Evolutionary conservation across 2,329 filamentous ascomycete genomes (phyloP).

Genomic region (Camillea tinctor): DNA sequence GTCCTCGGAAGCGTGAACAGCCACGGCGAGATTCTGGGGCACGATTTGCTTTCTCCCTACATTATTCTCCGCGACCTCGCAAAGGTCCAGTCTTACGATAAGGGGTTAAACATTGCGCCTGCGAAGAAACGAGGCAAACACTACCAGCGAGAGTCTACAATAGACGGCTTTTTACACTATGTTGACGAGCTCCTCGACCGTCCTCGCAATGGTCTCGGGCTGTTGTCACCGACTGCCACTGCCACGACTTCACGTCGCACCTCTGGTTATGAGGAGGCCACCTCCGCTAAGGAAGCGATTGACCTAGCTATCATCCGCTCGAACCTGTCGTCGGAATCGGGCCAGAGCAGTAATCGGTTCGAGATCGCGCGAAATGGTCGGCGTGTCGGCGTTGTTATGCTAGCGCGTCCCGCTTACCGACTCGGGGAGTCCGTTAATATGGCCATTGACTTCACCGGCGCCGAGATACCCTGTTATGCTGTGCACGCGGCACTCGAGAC

Average conservation of each 20-base stretch:
- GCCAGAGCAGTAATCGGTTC: conserved; percentile 86
- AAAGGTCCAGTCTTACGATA: conserved; percentile 55
- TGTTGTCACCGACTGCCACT: conserved; percentile 72
- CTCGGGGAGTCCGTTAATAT: conserved; percentile 85
- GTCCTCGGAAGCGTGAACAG: conserved; percentile 91
- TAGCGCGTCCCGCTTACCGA: conserved; percentile 84
- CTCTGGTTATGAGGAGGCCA: conserved; percentile 54
- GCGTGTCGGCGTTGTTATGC: conserved; percentile 84
- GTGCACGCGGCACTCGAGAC: conserved; percentile 84
- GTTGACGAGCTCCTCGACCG: conserved; percentile 71
- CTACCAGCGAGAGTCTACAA: conserved; percentile 38
- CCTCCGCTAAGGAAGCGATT: conserved; percentile 78
- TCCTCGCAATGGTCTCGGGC: conserved; percentile 54
- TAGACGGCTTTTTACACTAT: conserved; percentile 71
- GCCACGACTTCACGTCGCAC: conserved; percentile 53
- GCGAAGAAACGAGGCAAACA: conserved; percentile 27
- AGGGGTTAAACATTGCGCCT: conserved; percentile 22
- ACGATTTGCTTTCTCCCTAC: conserved; percentile 93
- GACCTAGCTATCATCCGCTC: conserved; percentile 87
- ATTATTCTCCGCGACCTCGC: conserved; percentile 85
- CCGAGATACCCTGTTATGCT: conserved; percentile 80
- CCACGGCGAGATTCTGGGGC: conserved; percentile 82
- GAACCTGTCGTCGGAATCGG: conserved; percentile 64
- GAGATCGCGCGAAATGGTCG: conserved; percentile 92
- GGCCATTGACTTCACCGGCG: conserved; percentile 77